Evolutionary conservation across 2,329 filamentous ascomycete species (phyloP), one percentile per base, ranked within the genome.

Genomic region (Colletotrichum caudatum): DNA sequence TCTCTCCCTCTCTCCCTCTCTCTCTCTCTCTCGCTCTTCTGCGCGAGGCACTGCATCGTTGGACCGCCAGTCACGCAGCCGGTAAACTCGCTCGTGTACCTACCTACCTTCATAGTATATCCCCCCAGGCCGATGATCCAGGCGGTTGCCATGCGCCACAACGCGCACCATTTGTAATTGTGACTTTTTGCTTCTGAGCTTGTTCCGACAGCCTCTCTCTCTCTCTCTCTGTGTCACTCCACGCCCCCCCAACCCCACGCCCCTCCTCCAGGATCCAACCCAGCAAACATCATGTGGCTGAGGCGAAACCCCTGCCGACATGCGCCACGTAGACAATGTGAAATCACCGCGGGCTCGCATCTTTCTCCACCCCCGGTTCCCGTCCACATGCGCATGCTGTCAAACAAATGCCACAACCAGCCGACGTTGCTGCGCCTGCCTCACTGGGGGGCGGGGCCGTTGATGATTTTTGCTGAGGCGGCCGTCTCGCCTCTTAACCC

Each of bases 141-240:
- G 44, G 44, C 12, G 26, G 26, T 39, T 51, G 12, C 59, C 23
- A 62, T 62, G 59, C 59, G 59, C 44, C 57, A 8, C 39, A 8
- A 37, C 37, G 18, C 41, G 16, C 4, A 29, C 39, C 39, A 41
- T 41, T 41, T 41, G 39, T 41, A 41, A 18, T 18, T 41, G 16
- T 41, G 9, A 6, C 39, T 41, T 20, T 44, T 8, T 8, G 11
- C 41, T 44, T 18, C 23, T 18, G 41, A 54, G 29, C 51, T 33
- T 33, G 9, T 20, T 54, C 16, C 23, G 6, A 51, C 26, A 33
- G n/a, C 50, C 23, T 7, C 23, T 29, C 48, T 14, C 11, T 11
- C 46, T 11, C 9, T 14, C 50, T 29, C 26, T 26, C 26, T 8
- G 3, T 8, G 18, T 2, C 41, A 3, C 41, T 20, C 18, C 41